Evolutionary conservation across 306 rosid species (phyloP), one percentile per base, ranked within the genome.

Genomic region (Vigna trinervia): DNA sequence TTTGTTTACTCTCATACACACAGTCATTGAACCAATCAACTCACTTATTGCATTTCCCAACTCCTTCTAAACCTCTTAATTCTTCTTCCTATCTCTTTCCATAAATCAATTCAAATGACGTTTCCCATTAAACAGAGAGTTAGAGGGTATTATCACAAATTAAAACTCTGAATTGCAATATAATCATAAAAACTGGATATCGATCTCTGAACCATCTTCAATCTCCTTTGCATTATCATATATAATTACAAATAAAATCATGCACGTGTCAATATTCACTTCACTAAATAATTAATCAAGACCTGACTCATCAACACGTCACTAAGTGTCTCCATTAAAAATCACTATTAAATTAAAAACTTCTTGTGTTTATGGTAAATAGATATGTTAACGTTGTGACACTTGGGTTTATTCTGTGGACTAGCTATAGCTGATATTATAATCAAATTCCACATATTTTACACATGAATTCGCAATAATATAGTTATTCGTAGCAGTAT

Each of bases 51-150:
- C 72, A 65, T 77, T 73, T 38, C 47, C 1, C 52, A 14, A 51
- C 43, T 45, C 67, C 77, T 14, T 57, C 61, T 51, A 60, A 50
- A 22, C 65, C 47, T 68, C 46, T 53, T 48, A 60, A 61, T 38
- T 54, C 50, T 69, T 61, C 47, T 50, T 59, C 83, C 71, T 19
- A 15, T 81, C 85, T 74, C 81, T 78, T 78, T 85, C 85, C 51
- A 51, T 56, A 6, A 73, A 75, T 79, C 59, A 57, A 51, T 45
- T 76, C 17, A 9, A 20, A 12, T 47, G 22, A 69, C 74, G 20
- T 74, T 20, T 56, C 38, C 30, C 41, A 41, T 46, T 53, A 53
- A 72, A 15, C 54, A 12, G 28, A 36, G 81, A 41, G 51, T 73
- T 81, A 76, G 45, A 66, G 52, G 34, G 34, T 70, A 20, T 53